These are phyloP conservation scores for Ziziphus jujuba DNA, from an alignment of 306 rosid species.

Conservation along the genomic window DNA sequence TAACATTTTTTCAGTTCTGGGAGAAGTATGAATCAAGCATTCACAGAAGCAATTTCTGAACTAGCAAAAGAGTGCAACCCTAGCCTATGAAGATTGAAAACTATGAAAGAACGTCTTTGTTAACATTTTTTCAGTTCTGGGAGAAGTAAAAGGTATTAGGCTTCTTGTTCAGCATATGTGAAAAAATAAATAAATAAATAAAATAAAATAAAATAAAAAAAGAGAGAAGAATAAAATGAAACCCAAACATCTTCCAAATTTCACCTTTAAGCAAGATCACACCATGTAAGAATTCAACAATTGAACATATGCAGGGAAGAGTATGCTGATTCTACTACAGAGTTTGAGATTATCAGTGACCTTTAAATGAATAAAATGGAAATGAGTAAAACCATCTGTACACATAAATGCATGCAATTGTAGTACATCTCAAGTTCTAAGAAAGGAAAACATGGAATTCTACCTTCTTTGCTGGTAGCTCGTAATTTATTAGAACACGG, in stretches of 20 bases:
- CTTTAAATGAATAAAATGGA: background rate
- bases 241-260: too few relatives aligned
- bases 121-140: background rate
- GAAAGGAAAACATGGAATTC: slow-evolving; percentile 4
- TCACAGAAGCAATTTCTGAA: background rate
- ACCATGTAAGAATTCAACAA: background rate
- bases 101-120: slow-evolving; percentile 7
- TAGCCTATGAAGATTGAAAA: slow-evolving; percentile 10
- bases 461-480: slow-evolving; percentile 81
- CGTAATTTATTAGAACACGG: slow-evolving; percentile 77
- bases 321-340: background rate
- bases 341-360: background rate
- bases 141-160: background rate
- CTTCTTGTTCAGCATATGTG: background rate
- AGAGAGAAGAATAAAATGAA: background rate
- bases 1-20: slow-evolving; percentile 1
- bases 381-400: background rate
- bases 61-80: background rate
- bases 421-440: background rate
- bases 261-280: background rate
- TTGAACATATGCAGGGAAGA: background rate
- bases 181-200: too few relatives aligned
- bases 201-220: too few relatives aligned
- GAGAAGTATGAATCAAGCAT: background rate
- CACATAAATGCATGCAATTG: background rate